A percentile compares a stretch with the other conserved stretches of the same genome.
Evolutionary conservation across 2,329 filamentous ascomycete species (phyloP).

Genomic region (Xylariaceae sp.): DNA sequence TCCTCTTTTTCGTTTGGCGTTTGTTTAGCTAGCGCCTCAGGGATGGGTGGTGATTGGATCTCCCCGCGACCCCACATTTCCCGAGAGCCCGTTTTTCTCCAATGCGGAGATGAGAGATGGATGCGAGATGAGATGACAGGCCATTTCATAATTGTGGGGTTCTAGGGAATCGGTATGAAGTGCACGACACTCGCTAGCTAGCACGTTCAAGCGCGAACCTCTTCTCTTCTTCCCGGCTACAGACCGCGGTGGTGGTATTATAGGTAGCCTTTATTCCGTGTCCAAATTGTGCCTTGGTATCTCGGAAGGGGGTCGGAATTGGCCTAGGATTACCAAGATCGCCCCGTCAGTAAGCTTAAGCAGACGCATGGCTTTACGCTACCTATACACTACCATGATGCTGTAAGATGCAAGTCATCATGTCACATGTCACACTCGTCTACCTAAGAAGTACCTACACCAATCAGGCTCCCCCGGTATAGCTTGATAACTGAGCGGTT

Average conservation of each 20-base stretch:
- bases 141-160: background rate
- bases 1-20: slow-evolving; percentile 5
- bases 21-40: background rate
- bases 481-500: background rate
- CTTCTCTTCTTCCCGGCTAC: no score
- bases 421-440: background rate
- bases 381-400: background rate
- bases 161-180: no score
- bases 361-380: background rate
- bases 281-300: background rate
- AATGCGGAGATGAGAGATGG: slow-evolving; percentile 37
- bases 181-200: no score
- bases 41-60: slow-evolving; percentile 17
- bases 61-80: slow-evolving; percentile 30
- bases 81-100: slow-evolving; percentile 30
- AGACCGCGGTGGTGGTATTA: no score
- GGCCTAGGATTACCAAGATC: background rate
- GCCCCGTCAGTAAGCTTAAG: background rate
- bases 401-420: slow-evolving; percentile 1
- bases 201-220: no score
- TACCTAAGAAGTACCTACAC: background rate
- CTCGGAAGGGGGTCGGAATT: background rate
- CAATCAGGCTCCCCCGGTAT: background rate
- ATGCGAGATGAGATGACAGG: background rate
- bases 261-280: background rate